Evolutionary conservation across 164 flowering plant species (phyloP), one percentile per base, ranked within the genome.

Genomic region (Piper betle): DNA sequence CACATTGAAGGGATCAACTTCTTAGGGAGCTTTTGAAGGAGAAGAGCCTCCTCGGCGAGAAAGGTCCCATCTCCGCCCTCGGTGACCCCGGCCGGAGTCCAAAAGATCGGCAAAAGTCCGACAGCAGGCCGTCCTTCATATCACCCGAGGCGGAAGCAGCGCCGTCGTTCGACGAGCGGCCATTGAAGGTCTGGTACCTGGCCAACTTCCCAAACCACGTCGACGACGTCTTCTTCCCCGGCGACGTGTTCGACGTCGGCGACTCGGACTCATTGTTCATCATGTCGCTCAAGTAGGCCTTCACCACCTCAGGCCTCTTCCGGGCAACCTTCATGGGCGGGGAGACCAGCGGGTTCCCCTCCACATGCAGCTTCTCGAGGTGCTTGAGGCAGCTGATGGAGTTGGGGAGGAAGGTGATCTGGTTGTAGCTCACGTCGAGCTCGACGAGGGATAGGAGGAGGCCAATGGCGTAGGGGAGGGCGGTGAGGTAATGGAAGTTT

Each of bases 401-500:
- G 59, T 77, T 68, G 0, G 97, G 98, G 53, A 92, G 67, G 5
- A 64, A 4, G 0, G 76, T 68, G 59, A 92, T 82, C 59, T 66
- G 77, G 81, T 92, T 92, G 82, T 92, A 87, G 69, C 98, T 92
- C 8, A 80, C 77, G 68, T 92, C 98, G 25, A 92, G 57, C 62
- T 92, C 96, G 5, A 72, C 60, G 12, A 92, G 87, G 5, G 96
- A 84, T 6, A 81, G 11, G 52, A 89, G 84, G 63, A 89, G 90
- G 66, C 98, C 98, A 1, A 92, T 61, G 57, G 94, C 83, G 75
- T 86, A 86, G 0, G 97, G 98, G 15, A 92, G 73, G 50, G 68
- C 33, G 4, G 62, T 62, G 15, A 92, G 79, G 85, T 79, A 77
- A 33, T 86, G 96, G 80, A 89, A 92, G 75, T 92, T 92, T 57